These are phyloP conservation scores for Globisporangium rhizosaccharum DNA, from an alignment of 352 stramenopile genomes.

Conservation along the genomic window DNA sequence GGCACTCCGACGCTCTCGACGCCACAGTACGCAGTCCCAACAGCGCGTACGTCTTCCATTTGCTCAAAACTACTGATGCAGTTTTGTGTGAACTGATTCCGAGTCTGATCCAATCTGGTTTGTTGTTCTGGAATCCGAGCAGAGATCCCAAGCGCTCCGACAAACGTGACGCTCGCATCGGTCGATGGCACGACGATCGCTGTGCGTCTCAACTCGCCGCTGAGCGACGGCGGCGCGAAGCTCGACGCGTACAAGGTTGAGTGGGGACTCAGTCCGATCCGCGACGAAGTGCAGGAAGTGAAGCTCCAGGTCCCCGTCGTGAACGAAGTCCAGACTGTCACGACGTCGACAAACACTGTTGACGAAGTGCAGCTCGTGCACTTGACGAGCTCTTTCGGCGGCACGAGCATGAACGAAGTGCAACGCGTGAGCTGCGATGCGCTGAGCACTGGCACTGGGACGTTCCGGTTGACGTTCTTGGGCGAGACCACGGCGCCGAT, in stretches of 20 bases:
- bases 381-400: conserved; percentile 73
- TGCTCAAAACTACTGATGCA: not conserved
- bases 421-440: conserved; percentile 92
- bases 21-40: conserved; percentile 82
- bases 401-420: conserved; percentile 59
- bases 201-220: conserved; percentile 69
- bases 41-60: conserved; percentile 42
- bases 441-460: conserved; percentile 50
- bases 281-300: conserved; percentile 79
- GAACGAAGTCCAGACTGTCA: conserved; percentile 73
- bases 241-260: conserved; percentile 91
- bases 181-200: conserved; percentile 87
- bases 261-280: conserved; percentile 76
- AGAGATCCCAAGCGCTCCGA: conserved; percentile 59
- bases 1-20: conserved; percentile 65
- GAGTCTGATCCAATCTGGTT: too few species aligned
- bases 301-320: conserved; percentile 48
- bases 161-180: conserved; percentile 69
- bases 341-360: conserved; percentile 49
- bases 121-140: not conserved
- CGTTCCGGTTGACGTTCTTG: conserved; percentile 84
- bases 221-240: conserved; percentile 77
- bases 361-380: conserved; percentile 90
- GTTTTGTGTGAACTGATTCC: too few species aligned
- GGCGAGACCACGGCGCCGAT: conserved; percentile 89